Evolutionary conservation across 306 rosid species (phyloP), one percentile per base, ranked within the genome.

Genomic region (Prunus mongolica): DNA sequence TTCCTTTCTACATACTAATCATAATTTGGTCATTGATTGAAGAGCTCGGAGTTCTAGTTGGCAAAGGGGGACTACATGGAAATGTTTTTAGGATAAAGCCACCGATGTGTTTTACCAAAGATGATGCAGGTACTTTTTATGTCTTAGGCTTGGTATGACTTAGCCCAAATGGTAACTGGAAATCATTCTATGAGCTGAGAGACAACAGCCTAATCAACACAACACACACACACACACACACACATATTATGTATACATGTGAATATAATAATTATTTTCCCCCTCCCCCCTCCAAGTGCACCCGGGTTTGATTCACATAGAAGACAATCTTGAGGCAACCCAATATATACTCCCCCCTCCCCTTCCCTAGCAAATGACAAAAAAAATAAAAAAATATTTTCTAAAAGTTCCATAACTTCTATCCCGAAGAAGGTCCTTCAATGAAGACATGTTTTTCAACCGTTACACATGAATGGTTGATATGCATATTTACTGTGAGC

Each of bases 21-120:
- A 61, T 80, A 63, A 51, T 65, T 65, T 76, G 73, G 41, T 75
- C 76, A 52, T 69, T 82, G 60, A 76, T 76, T 80, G 78, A 83
- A 92, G 98, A 92, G 76, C 93, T 90, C 5, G 98, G 93, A 52
- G 65, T 95, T 76, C 91, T 92, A 20, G 84, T 90, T 66, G 97
- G 98, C 67, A 92, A 92, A 84, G 98, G 97, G 34, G 98, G 97
- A 69, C 79, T 92, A 12, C 93, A 90, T 49, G 98, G 98, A 38
- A 90, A 90, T 78, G 96, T 90, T 32, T 95, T 95, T 73, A 80
- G 97, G 82, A 89, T 95, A 73, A 95, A 92, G 72, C 97, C 97
- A 47, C 97, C 98, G 0, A 90, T 92, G 97, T 92, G 97, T 80
- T 95, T 95, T 83, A 80, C 78, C 84, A 92, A 83, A 86, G 90